These are phyloP conservation scores for Tricholoma matsutake DNA, from an alignment of 768 basidiomycete genomes.

Conservation along the genomic window DNA sequence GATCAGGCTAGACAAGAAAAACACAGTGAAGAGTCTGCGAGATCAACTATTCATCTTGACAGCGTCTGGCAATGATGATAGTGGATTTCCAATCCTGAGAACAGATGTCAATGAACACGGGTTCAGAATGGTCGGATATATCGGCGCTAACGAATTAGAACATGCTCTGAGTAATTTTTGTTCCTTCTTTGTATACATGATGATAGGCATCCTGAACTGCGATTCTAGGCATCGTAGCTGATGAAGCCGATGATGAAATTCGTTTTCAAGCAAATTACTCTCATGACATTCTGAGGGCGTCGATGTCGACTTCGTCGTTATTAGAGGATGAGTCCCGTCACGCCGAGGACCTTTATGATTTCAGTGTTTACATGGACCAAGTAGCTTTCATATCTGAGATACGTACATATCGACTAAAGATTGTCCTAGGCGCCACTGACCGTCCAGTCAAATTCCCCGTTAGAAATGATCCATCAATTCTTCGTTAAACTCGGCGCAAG, in stretches of 20 bases:
- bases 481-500: slow-evolving; percentile 93
- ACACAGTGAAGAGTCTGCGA: slow-evolving; percentile 76
- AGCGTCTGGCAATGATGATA: slow-evolving; percentile 62
- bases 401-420: not conserved
- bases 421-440: slow-evolving; percentile 75
- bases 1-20: slow-evolving; percentile 67
- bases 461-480: slow-evolving; percentile 91
- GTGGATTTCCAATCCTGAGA: slow-evolving; percentile 85
- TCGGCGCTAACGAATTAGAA: slow-evolving; percentile 90
- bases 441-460: slow-evolving; percentile 77
- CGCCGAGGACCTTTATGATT: slow-evolving; percentile 63
- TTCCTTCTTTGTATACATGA: not conserved
- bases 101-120: slow-evolving; percentile 43
- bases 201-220: not conserved
- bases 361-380: slow-evolving; percentile 89
- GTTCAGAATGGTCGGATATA: slow-evolving; percentile 79
- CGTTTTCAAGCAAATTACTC: slow-evolving; percentile 54
- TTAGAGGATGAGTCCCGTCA: slow-evolving; percentile 35
- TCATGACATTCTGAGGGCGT: slow-evolving; percentile 48
- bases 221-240: slow-evolving; percentile 69
- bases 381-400: slow-evolving; percentile 33
- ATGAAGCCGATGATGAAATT: slow-evolving; percentile 63
- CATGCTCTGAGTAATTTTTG: slow-evolving; percentile 70
- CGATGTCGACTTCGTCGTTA: slow-evolving; percentile 51
- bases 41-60: slow-evolving; percentile 63